Conservation (phyloP, 441 rosid species). For the Mallotus repandus region DNA sequence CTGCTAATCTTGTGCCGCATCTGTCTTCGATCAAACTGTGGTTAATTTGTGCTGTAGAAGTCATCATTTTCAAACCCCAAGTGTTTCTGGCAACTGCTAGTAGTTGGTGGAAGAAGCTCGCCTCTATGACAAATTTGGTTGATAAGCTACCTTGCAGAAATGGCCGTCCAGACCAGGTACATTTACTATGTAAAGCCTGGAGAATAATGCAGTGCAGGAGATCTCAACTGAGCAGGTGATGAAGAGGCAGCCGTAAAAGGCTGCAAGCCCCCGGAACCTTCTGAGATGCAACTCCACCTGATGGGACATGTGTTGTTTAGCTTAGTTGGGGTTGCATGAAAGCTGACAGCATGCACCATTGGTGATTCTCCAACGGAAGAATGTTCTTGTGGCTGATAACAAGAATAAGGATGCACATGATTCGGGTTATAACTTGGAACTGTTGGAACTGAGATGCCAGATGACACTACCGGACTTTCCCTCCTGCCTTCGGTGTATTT, state of each 20-base stretch:
- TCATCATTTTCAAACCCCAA: slow-evolving; percentile 11
- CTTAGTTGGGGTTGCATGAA: slow-evolving; percentile 28
- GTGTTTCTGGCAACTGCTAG: slow-evolving; percentile 17
- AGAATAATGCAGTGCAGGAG: slow-evolving; percentile 33
- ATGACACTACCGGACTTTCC: slow-evolving; percentile 26
- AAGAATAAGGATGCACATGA: slow-evolving; percentile 22
- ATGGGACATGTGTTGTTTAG: slow-evolving; percentile 34
- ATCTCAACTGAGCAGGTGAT: slow-evolving; percentile 31
- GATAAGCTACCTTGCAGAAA: slow-evolving; percentile 11
- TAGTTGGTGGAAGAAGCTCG: slow-evolving; percentile 12
- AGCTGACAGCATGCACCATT: slow-evolving; percentile 18
- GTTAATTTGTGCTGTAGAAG: slow-evolving; percentile 23
- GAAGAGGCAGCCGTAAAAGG: slow-evolving; percentile 35
- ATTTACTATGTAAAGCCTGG: slow-evolving; percentile 38
- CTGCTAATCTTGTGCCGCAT: slow-evolving; percentile 18
- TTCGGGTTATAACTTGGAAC: slow-evolving; percentile 25
- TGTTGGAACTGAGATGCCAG: slow-evolving; percentile 29
- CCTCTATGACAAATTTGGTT: slow-evolving; percentile 8
- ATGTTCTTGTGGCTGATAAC: slow-evolving; percentile 36
- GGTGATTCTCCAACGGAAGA: slow-evolving; percentile 29
- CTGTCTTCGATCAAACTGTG: slow-evolving; percentile 21
- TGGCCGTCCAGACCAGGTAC: slow-evolving; percentile 10
- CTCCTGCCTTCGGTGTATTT: slow-evolving; percentile 30
- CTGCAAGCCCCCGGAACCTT: slow-evolving; percentile 37
- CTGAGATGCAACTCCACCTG: slow-evolving; percentile 43